These are phyloP conservation scores for Pythium dissotocum DNA, from an alignment of 352 stramenopile genomes.

Conservation along the genomic window DNA sequence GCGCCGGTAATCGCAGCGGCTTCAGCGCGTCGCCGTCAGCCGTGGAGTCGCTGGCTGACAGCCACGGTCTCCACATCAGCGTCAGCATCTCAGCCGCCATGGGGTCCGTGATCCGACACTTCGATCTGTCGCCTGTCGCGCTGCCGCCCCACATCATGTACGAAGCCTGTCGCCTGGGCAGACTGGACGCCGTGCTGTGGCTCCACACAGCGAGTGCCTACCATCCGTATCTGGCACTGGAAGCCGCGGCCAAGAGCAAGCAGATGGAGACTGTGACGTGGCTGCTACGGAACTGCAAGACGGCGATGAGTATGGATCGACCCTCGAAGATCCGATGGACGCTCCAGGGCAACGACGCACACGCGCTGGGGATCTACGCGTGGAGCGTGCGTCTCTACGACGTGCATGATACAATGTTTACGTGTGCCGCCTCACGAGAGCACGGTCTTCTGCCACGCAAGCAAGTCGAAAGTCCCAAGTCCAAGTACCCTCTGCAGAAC, in stretches of 20 bases:
- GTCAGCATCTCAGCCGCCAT: background rate
- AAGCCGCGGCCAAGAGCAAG: constrained; percentile 6
- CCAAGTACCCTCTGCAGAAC: constrained; percentile 15
- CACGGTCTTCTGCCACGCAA: constrained; percentile 12
- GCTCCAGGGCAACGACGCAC: constrained; percentile 5
- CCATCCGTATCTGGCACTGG: constrained; percentile 13
- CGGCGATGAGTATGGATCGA: background rate
- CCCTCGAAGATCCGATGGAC: constrained; percentile 10
- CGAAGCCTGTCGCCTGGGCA: constrained; percentile 9
- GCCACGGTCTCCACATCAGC: background rate
- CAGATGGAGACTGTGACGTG: constrained; percentile 11
- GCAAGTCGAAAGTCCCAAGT: constrained; percentile 4
- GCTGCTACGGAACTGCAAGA: constrained; percentile 8
- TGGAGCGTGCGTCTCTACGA: constrained; percentile 15
- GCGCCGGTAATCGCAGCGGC: background rate
- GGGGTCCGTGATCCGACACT: constrained; percentile 7
- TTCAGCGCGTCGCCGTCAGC: background rate
- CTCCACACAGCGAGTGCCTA: constrained; percentile 14
- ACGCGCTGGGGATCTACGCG: constrained; percentile 7
- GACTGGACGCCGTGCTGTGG: constrained; percentile 15
- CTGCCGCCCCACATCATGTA: constrained; percentile 17
- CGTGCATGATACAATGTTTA: constrained; percentile 1
- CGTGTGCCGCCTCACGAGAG: constrained; percentile 2
- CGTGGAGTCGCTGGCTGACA: background rate
- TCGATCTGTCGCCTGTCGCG: constrained; percentile 2